phyloP scores from a whole-genome alignment of 768 basidiomycete species.

The Pseudohyphozyma bogoriensis region DNA sequence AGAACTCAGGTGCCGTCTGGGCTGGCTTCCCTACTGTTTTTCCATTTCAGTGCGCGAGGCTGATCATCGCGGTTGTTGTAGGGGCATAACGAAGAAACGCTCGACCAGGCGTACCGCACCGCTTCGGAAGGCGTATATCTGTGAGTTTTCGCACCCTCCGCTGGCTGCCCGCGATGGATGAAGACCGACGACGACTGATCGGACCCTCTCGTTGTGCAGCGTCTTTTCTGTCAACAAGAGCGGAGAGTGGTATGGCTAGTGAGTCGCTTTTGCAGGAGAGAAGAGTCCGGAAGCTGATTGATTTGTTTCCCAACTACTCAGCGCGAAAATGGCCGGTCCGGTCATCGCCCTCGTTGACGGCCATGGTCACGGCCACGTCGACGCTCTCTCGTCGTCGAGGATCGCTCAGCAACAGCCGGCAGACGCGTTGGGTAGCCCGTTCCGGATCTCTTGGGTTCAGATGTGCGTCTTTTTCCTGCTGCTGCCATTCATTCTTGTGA shows the following conservation, averaged over 20 bases:
- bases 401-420: conserved; percentile 74
- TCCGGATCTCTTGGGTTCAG: background rate
- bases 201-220: conserved; percentile 46
- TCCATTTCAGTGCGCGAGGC: background rate
- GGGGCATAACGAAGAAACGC: conserved; percentile 46
- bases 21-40: too few relatives aligned
- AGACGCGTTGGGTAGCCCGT: conserved; percentile 37
- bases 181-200: conserved; percentile 61
- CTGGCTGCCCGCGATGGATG: conserved; percentile 87
- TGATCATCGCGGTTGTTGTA: background rate
- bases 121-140: conserved; percentile 70
- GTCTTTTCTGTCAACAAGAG: conserved; percentile 79
- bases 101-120: conserved; percentile 89
- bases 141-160: conserved; percentile 83
- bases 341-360: background rate
- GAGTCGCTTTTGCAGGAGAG: background rate
- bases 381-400: conserved; percentile 41
- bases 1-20: conserved; percentile 60
- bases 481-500: background rate
- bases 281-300: background rate
- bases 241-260: conserved; percentile 83
- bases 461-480: background rate
- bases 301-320: background rate
- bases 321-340: background rate
- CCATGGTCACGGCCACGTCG: background rate